A percentile compares a stretch with the other conserved stretches of the same genome.
Conservation (phyloP, 208 protist species). For the Trypanosoma rangeli region DNA sequence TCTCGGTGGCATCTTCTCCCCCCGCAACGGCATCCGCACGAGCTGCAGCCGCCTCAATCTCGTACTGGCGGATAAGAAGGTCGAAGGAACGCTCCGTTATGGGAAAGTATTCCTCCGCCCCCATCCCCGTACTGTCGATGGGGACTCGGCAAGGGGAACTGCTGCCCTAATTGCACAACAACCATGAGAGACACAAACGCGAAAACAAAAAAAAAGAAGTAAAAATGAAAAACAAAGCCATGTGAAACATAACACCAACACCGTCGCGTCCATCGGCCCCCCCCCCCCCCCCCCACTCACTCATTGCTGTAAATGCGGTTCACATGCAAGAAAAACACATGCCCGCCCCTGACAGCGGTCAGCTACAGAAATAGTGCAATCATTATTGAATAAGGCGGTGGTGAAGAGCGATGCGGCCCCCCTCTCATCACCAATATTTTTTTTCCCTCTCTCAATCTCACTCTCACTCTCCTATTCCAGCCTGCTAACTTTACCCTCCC, state of each 20-base stretch:
- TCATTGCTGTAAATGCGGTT: background rate
- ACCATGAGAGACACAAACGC: background rate
- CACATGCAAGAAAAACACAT: background rate
- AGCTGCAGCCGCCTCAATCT: conserved; percentile 22
- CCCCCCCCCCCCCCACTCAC: background rate
- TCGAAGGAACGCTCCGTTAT: conserved; percentile 14
- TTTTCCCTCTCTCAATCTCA: no score
- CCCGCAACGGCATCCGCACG: conserved; percentile 1
- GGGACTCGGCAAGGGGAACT: background rate
- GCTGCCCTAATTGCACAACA: background rate
- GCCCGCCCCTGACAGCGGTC: background rate
- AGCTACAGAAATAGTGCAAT: conserved; percentile 4
- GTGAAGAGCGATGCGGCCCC: background rate
- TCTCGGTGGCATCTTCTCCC: background rate
- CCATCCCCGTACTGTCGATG: background rate
- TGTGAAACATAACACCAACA: background rate
- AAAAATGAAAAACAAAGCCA: background rate
- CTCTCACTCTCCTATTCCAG: background rate
- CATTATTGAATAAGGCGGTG: background rate
- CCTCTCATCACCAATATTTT: no score
- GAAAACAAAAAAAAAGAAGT: background rate
- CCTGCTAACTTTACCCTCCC: background rate
- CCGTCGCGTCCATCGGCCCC: background rate
- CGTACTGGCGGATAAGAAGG: conserved; percentile 21
- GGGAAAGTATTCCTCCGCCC: conserved; percentile 8